A percentile compares a stretch with the other conserved stretches of the same genome.
phyloP scores from a whole-genome alignment of 805 yeast genomes.

The Metschnikowia sp. region DNA sequence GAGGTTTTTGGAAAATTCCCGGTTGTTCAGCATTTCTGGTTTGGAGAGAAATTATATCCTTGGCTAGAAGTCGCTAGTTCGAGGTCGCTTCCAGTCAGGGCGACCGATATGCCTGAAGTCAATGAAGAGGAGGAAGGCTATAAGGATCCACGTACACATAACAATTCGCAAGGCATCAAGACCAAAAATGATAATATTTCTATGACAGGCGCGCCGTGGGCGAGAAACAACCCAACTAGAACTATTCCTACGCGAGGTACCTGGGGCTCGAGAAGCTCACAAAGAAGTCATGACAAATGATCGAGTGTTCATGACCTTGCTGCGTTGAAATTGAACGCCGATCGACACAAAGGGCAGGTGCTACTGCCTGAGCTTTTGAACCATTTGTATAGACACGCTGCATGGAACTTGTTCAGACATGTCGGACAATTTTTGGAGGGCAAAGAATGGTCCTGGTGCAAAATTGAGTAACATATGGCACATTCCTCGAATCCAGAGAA shows the following conservation, averaged over 20 bases:
- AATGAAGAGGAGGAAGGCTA: conserved; percentile 3
- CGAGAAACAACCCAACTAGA: conserved; percentile 10
- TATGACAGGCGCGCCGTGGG: conserved; percentile 44
- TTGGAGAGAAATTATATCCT: conserved; percentile 46
- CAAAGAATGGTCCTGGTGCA: conserved; percentile 85
- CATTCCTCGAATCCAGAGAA: conserved; percentile 96
- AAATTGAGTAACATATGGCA: conserved; percentile 91
- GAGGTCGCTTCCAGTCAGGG: conserved; percentile 7
- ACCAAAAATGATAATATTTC: conserved; percentile 29
- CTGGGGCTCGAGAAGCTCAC: background rate
- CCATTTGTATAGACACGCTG: conserved; percentile 96
- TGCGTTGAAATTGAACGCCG: conserved; percentile 47
- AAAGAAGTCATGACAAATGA: background rate
- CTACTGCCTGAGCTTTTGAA: conserved; percentile 89
- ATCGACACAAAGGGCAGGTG: conserved; percentile 93
- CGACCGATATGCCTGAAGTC: background rate
- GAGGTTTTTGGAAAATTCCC: conserved; percentile 91
- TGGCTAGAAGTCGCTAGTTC: conserved; percentile 14
- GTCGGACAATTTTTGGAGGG: conserved; percentile 88
- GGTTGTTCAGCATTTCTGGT: conserved; percentile 89
- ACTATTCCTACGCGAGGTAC: background rate
- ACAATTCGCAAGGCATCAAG: conserved; percentile 22
- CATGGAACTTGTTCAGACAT: conserved; percentile 91
- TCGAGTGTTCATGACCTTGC: background rate
- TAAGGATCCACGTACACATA: conserved; percentile 19